These are phyloP conservation scores for Santalum album DNA, from an alignment of 164 flowering plant genomes.

Conservation along the genomic window DNA sequence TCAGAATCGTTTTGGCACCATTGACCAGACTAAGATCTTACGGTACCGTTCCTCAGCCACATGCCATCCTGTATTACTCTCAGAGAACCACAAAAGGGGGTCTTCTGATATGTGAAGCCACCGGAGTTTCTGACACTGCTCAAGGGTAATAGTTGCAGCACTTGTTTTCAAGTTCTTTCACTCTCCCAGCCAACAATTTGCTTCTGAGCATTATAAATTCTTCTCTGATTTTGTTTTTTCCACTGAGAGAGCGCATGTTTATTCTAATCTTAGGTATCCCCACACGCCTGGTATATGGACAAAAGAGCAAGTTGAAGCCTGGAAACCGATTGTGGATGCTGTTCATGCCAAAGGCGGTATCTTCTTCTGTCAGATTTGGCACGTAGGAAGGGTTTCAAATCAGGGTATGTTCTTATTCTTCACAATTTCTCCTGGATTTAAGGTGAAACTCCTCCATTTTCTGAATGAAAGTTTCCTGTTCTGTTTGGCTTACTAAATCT, in stretches of 20 bases:
- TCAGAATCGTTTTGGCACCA: constrained; percentile 49
- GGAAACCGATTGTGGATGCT: constrained; percentile 49
- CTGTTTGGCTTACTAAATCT: not conserved
- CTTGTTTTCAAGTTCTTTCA: not conserved
- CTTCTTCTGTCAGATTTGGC: constrained; percentile 52
- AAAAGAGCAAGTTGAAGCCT: constrained; percentile 46
- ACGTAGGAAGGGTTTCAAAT: constrained; percentile 36
- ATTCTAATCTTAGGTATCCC: constrained; percentile 20
- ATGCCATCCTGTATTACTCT: constrained; percentile 44
- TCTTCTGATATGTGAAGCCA: constrained; percentile 43
- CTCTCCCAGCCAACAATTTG: no score
- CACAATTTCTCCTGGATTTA: no score
- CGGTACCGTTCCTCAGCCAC: constrained; percentile 41
- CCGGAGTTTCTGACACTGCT: constrained; percentile 22
- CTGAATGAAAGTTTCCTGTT: no score
- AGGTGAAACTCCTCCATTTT: no score
- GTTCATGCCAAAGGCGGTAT: constrained; percentile 48
- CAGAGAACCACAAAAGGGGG: constrained; percentile 49
- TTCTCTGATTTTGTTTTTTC: not conserved
- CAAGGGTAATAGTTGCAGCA: not conserved
- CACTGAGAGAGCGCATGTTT: not conserved
- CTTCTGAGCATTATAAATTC: no score
- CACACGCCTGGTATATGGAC: constrained; percentile 47
- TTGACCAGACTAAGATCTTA: constrained; percentile 38
- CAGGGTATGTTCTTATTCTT: constrained; percentile 7